Evolutionary conservation across 148 eudicot genomes (phyloP), one percentile per base, ranked within the genome.

Genomic region (Polygonum maritimum): DNA sequence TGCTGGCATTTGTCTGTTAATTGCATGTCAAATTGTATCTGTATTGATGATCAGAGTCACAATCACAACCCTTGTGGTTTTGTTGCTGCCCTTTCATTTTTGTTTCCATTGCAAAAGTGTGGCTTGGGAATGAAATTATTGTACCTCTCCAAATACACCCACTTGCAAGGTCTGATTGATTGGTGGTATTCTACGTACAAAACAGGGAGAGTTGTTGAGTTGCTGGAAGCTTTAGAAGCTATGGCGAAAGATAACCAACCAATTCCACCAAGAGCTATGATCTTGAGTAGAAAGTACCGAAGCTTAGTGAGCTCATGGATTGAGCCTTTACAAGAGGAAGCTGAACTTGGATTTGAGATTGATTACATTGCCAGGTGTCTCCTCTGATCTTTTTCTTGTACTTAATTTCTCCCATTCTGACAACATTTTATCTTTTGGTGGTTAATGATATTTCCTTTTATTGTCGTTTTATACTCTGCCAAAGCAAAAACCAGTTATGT

Each of bases 301-400:
- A 87, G 97, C 33, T 71, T 95, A 78, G 94, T 95, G 77, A 92
- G 99, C 83, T 95, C 99, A 60, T 95, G 99, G 99, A 92, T 95
- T 84, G 99, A 95, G 82, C 99, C 99, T 79, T 82, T 95, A 85
- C 96, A 92, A 75, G 97, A 92, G 78, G 99, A 95, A 85, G 99
- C 99, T 81, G 99, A 95, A 76, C 90, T 92, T 76, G 99, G 99
- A 81, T 88, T 87, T 71, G 97, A 92, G 79, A 83, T 95, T 80
- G 99, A 95, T 82, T 95, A 95, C 78, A 83, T 92, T 47, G 91
- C 91, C 81, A 95, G 99, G 99, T 92, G 52, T 67, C 71, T 36
- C 19, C 15, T 35, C 71, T 74, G 73, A 45, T 75, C 60, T 74
- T 71, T 40, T 76, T 22, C 49, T 15, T 57, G 62, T 52, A 18